Percentiles rank a stretch among this genome's conserved stretches.
Conservation (phyloP, 2,329 filamentous ascomycete species). For the Cladosporium phlei region DNA sequence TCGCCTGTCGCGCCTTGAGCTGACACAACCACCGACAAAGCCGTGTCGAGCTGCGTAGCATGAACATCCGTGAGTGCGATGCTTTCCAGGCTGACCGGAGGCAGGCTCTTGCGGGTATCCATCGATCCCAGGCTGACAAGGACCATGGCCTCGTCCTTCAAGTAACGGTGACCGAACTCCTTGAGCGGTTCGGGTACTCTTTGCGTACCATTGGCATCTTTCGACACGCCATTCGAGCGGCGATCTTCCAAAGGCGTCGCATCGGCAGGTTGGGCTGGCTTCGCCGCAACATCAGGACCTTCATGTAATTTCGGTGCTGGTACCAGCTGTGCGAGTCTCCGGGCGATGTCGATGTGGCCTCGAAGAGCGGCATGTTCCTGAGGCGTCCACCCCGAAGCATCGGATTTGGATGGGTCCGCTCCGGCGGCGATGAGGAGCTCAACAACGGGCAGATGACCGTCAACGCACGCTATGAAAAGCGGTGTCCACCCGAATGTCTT, state of each 20-base stretch:
- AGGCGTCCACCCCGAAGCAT: constrained; percentile 90
- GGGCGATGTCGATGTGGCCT: constrained; percentile 79
- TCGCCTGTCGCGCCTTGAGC: constrained; percentile 82
- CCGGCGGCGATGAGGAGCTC: constrained; percentile 73
- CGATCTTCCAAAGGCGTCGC: constrained; percentile 40
- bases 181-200: constrained; percentile 72
- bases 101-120: constrained; percentile 78
- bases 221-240: constrained; percentile 35
- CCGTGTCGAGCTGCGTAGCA: constrained; percentile 88
- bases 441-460: constrained; percentile 72
- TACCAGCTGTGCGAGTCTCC: constrained; percentile 58
- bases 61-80: constrained; percentile 86
- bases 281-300: constrained; percentile 19
- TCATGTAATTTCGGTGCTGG: constrained; percentile 31
- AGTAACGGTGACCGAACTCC: constrained; percentile 91
- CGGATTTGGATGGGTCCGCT: constrained; percentile 66
- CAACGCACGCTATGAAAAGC: constrained; percentile 87
- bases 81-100: constrained; percentile 79
- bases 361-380: constrained; percentile 88
- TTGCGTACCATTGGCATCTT: constrained; percentile 33
- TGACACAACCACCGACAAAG: constrained; percentile 83
- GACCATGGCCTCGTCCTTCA: constrained; percentile 82
- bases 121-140: constrained; percentile 91
- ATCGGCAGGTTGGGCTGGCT: constrained; percentile 22
- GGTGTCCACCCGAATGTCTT: constrained; percentile 90